Base-by-base conservation (phyloP, 208 protist species). In the Trypanosoma grayi region DNA sequence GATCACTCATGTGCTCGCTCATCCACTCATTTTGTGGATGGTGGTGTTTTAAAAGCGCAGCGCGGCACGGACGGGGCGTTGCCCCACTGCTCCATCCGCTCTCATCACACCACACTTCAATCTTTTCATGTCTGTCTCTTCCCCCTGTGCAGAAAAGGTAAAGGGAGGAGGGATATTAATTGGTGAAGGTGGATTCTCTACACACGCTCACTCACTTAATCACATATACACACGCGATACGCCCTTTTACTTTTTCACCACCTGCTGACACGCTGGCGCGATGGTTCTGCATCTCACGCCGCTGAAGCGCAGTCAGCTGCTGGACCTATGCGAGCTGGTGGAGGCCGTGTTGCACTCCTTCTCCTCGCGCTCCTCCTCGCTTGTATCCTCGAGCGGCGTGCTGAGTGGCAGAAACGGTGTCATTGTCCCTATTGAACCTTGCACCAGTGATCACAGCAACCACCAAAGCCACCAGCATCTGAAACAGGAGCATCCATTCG, bases 271-370 rank as follows among this genome's bases (percentile, higher is more conserved):
- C 9, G 10, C 11, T 43, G 7, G 41, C 16, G 37, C 14, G 37
- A 69, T 66, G 70, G 69, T 71, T 0, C 59, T 76, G 28, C 80
- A 81, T 43, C 68, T 91, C 27, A 83, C 80, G 3, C 81, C 84
- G 36, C 53, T 91, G 41, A 79, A 74, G 46, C 84, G 84, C 44
- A 83, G 69, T 46, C 84, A 91, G 70, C 60, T 91, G 36, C 67
- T 91, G 5, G 80, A 91, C 47, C 67, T 91, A 20, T 75, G 84
- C 30, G 60, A 41, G 14, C 69, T 91, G 8, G 10, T 87, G 37
- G 72, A 66, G 43, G 48, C 54, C 37, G 67, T 83, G 34, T 48
- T 83, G 45, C 44, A 52, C 16, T 53, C 45, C 6, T 4, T 41
- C 11, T 57, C 57, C 16, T 25, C 62, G 3, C 27, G 31, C 48